These are phyloP conservation scores for button mushroom (Agaricus bisporus) DNA, from an alignment of 768 basidiomycete species.

Conservation along the genomic window DNA sequence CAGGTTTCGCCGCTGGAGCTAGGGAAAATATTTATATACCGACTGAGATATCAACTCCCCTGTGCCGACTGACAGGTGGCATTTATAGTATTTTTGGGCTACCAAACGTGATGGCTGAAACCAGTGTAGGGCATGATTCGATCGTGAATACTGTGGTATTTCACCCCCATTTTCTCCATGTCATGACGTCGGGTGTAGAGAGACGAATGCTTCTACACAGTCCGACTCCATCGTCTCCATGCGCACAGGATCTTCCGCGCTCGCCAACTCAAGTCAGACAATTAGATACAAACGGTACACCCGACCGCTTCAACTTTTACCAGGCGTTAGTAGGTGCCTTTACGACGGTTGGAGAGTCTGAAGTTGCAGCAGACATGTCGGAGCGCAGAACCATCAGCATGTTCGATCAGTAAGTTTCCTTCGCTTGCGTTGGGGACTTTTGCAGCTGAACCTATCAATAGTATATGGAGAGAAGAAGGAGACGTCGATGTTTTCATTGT, in stretches of 20 bases:
- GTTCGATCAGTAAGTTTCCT: conserved; percentile 61
- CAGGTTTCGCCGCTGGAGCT: conserved; percentile 42
- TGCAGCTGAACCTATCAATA: conserved; percentile 17
- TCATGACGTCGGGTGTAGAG: conserved; percentile 72
- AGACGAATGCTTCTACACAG: conserved; percentile 64
- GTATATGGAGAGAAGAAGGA: conserved; percentile 57
- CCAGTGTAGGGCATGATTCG: conserved; percentile 54
- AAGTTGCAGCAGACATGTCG: conserved; percentile 21
- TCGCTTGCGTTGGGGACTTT: not conserved
- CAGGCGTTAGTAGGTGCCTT: conserved; percentile 25
- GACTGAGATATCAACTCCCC: conserved; percentile 54
- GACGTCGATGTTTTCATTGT: conserved; percentile 46
- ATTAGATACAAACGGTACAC: conserved; percentile 27
- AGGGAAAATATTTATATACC: conserved; percentile 48
- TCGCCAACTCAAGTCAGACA: conserved; percentile 45
- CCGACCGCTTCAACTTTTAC: conserved; percentile 30
- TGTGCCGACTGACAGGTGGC: conserved; percentile 53
- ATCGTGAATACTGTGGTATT: conserved; percentile 72
- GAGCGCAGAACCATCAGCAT: conserved; percentile 53
- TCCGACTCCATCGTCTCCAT: conserved; percentile 49
- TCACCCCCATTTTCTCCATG: conserved; percentile 63
- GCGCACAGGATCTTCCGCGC: conserved; percentile 37
- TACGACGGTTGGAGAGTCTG: conserved; percentile 22
- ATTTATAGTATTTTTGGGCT: not conserved
- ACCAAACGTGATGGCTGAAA: not conserved